Conservation (phyloP, 805 yeast species). For the Cyberlindnera galapagoensis region DNA sequence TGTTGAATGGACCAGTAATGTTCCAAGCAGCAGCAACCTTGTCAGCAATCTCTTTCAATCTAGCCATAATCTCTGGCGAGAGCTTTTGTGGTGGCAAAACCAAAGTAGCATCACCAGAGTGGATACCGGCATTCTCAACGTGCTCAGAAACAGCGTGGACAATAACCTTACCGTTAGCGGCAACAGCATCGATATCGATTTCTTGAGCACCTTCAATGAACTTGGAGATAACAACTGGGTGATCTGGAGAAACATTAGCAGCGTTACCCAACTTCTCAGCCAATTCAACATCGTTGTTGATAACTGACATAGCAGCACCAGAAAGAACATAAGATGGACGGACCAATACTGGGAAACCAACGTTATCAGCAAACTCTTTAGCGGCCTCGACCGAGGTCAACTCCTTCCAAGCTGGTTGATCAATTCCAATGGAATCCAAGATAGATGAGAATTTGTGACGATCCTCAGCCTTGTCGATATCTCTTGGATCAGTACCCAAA, state of each 20-base stretch:
- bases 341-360: constrained; percentile 91
- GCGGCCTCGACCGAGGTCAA: constrained; percentile 83
- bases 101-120: constrained; percentile 97
- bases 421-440: constrained; percentile 86
- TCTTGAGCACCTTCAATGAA: constrained; percentile 95
- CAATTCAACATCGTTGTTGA: constrained; percentile 70
- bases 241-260: constrained; percentile 88
- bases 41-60: constrained; percentile 83
- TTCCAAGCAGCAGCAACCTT: constrained; percentile 93
- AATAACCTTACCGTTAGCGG: constrained; percentile 76
- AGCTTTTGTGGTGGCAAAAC: constrained; percentile 87
- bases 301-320: constrained; percentile 98
- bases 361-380: constrained; percentile 73
- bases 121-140: constrained; percentile 97
- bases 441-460: constrained; percentile 96
- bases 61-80: constrained; percentile 53
- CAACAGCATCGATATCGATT: constrained; percentile 96
- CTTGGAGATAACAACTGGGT: constrained; percentile 96
- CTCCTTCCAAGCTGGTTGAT: constrained; percentile 98
- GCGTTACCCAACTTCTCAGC: constrained; percentile 81
- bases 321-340: constrained; percentile 96
- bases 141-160: constrained; percentile 97
- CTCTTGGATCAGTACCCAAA: constrained; percentile 90
- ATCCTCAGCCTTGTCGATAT: constrained; percentile 96
- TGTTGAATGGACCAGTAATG: constrained; percentile 96